Evolutionary conservation across 495 filamentous ascomycete species (phyloP), one percentile per base, ranked within the genome.

Genomic region (Aspergillus nidulans): DNA sequence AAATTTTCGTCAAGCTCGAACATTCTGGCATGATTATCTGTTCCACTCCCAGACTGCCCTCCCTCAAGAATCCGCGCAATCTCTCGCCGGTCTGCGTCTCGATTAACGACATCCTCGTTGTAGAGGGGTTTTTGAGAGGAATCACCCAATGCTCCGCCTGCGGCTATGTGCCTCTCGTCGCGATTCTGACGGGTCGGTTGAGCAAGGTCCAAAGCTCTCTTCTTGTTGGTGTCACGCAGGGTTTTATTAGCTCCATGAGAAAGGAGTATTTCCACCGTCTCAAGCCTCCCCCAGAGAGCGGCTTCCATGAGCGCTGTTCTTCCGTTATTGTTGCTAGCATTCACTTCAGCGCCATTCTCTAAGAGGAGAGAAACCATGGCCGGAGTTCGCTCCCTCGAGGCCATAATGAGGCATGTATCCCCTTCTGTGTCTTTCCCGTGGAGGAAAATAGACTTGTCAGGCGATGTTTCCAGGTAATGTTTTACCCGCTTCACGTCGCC

Each of bases 241-340:
- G 43, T 8, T 34, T 43, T 38, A 30, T 52, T 41, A 34, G 49
- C 53, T 30, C 21, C 28, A 10, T 56, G 20, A 19, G 41, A 3
- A 18, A 61, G 53, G 24, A 61, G 58, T 43, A 53, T 18, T 43
- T 56, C 56, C 23, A 49, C 43, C 38, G 41, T 61, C 13, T 53
- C 53, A 6, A 49, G 7, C 25, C 48, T 16, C 36, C 53, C 53
- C 44, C 21, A 61, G 18, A 56, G 53, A 2, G 53, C 41, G 36
- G 48, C 53, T 44, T 56, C 53, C 48, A 61, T 61, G n/a, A 61
- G 44, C 19, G 58, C 42, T n/a, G 20, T 61, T 19, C 53, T 21
- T 48, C 48, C 48, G 28, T 46, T 20, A 30, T 49, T 48, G 23
- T 55, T 36, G 12, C 41, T 23, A 23, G 47, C 20, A 49, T 60